Conservation (phyloP, 2,329 filamentous ascomycete species). For the Colletotrichum tabaci region DNA sequence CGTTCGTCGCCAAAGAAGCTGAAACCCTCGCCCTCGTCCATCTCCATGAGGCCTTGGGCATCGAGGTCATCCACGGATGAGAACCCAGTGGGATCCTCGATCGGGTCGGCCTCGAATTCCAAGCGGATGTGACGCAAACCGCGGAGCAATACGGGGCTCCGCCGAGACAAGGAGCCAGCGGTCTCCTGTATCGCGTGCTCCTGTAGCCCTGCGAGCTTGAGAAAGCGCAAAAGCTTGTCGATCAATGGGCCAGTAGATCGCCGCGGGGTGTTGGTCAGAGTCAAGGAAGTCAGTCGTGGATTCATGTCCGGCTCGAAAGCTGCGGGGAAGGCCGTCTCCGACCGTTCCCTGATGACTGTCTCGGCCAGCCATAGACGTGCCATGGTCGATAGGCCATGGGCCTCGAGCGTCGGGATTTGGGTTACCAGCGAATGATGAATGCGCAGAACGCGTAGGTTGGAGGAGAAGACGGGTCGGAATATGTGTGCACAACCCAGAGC, state of each 20-base stretch:
- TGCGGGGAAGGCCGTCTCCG: slow-evolving; percentile 62
- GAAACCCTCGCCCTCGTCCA: slow-evolving; percentile 55
- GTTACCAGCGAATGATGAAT: slow-evolving; percentile 75
- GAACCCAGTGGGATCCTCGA: slow-evolving; percentile 52
- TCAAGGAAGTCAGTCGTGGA: slow-evolving; percentile 66
- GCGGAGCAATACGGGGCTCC: slow-evolving; percentile 59
- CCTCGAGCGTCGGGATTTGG: slow-evolving; percentile 62
- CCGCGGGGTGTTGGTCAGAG: slow-evolving; percentile 68
- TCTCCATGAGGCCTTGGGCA: slow-evolving; percentile 59
- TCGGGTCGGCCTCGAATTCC: slow-evolving; percentile 66
- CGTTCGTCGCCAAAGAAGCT: slow-evolving; percentile 60
- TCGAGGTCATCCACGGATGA: slow-evolving; percentile 55
- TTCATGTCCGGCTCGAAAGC: slow-evolving; percentile 70
- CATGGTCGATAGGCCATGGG: slow-evolving; percentile 54
- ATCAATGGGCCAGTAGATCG: slow-evolving; percentile 67
- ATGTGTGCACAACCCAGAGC: slow-evolving; percentile 62
- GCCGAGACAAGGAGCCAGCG: slow-evolving; percentile 46
- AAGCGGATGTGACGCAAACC: slow-evolving; percentile 69
- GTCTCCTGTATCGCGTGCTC: slow-evolving; percentile 61
- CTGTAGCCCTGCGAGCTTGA: slow-evolving; percentile 63
- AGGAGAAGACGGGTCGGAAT: slow-evolving; percentile 67
- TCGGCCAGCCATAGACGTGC: slow-evolving; percentile 61
- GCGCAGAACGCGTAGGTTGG: slow-evolving; percentile 66
- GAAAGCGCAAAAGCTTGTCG: slow-evolving; percentile 62
- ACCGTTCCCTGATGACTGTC: slow-evolving; percentile 58